A percentile compares a stretch with the other conserved stretches of the same genome.
These are phyloP conservation scores for Stellera chamaejasme DNA, from an alignment of 345 rosid genomes.

Conservation along the genomic window DNA sequence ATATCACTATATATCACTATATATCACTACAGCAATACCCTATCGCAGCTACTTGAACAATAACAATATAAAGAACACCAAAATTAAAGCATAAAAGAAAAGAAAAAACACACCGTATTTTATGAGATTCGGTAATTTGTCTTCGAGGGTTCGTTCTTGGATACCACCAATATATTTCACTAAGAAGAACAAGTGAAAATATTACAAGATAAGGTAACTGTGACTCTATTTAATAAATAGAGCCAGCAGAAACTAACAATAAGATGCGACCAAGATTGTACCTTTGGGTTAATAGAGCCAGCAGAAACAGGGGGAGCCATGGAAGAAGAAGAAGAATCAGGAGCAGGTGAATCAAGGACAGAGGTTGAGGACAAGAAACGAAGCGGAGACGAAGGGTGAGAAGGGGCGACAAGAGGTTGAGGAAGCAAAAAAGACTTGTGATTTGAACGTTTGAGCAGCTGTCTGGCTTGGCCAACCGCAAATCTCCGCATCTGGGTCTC, in stretches of 20 bases:
- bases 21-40: no score
- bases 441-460: conserved; percentile 17
- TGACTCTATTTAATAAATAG: no score
- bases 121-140: no score
- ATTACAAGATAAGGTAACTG: no score
- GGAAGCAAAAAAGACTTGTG: conserved; percentile 13
- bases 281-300: conserved; percentile 73
- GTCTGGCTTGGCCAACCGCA: conserved; percentile 36
- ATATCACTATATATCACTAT: no score
- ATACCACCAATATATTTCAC: no score
- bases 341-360: conserved; percentile 18
- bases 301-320: conserved; percentile 29
- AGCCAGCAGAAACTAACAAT: background rate
- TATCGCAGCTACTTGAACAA: no score
- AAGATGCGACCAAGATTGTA: conserved; percentile 5
- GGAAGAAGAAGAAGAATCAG: conserved; percentile 21
- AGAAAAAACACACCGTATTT: no score
- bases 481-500: conserved; percentile 50
- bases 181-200: no score
- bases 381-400: conserved; percentile 10
- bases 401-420: conserved; percentile 10
- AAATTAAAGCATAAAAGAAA: no score
- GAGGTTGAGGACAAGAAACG: conserved; percentile 43
- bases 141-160: no score
- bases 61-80: no score